phyloP scores from a whole-genome alignment of 2,329 filamentous ascomycete genomes.

The Lachnellula suecica region DNA sequence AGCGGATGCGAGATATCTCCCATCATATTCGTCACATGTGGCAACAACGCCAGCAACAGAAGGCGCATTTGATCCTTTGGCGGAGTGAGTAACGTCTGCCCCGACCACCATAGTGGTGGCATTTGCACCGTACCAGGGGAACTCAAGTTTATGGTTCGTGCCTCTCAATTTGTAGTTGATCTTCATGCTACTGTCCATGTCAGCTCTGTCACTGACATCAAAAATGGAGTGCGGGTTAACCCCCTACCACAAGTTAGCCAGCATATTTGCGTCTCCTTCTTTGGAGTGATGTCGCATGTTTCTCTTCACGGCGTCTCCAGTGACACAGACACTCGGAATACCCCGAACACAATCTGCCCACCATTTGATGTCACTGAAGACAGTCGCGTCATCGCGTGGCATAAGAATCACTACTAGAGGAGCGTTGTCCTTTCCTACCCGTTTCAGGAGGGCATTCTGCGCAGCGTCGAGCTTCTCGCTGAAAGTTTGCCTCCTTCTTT shows the following conservation, averaged over 20 bases:
- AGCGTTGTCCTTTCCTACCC: no score
- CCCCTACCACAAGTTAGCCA: slow-evolving; percentile 62
- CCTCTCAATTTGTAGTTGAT: slow-evolving; percentile 79
- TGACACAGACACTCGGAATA: slow-evolving; percentile 13
- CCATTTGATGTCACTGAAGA: slow-evolving; percentile 10
- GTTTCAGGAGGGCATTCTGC: no score
- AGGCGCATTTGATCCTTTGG: slow-evolving; percentile 55
- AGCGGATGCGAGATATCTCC: slow-evolving; percentile 72
- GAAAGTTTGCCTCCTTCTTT: background rate
- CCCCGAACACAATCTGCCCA: slow-evolving; percentile 7
- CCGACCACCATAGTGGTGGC: slow-evolving; percentile 79
- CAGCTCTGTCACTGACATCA: no score
- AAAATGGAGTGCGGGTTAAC: no score
- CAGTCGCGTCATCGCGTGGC: slow-evolving; percentile 4
- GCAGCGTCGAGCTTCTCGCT: background rate
- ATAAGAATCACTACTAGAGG: slow-evolving; percentile 45
- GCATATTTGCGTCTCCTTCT: slow-evolving; percentile 17
- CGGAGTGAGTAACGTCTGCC: slow-evolving; percentile 84
- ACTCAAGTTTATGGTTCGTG: slow-evolving; percentile 60
- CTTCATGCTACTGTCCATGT: slow-evolving; percentile 70
- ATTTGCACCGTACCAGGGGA: slow-evolving; percentile 53
- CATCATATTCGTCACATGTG: slow-evolving; percentile 63
- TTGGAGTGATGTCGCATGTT: no score
- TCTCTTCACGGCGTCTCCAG: slow-evolving; percentile 7
- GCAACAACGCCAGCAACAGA: slow-evolving; percentile 79